These are phyloP conservation scores for Pholiota adiposa DNA, from an alignment of 1,284 basidiomycete species.

Conservation along the genomic window DNA sequence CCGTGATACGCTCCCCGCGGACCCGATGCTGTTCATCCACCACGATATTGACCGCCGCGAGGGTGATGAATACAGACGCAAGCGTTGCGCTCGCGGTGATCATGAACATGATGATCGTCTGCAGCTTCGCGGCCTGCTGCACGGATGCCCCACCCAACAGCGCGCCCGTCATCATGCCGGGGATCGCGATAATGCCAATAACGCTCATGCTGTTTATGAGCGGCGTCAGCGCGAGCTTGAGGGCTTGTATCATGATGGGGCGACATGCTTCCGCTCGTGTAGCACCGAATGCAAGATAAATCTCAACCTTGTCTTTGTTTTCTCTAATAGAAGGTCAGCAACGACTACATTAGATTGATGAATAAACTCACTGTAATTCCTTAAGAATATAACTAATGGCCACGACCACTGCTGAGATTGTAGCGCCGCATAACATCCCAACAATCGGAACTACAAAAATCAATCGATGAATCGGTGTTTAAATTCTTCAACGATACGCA, in stretches of 20 bases:
- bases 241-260: constrained; percentile 75
- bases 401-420: constrained; percentile 77
- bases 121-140: constrained; percentile 81
- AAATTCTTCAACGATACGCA: constrained; percentile 31
- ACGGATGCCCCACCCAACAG: constrained; percentile 85
- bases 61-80: constrained; percentile 65
- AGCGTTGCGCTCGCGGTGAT: constrained; percentile 79
- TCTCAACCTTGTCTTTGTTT: constrained; percentile 83
- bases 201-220: constrained; percentile 89
- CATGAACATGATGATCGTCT: constrained; percentile 94
- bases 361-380: constrained; percentile 59
- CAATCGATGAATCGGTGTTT: not conserved
- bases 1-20: constrained; percentile 69
- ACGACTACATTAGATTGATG: not conserved
- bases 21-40: constrained; percentile 75
- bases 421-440: constrained; percentile 87
- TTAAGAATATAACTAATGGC: constrained; percentile 67
- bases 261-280: constrained; percentile 79
- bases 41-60: constrained; percentile 61
- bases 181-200: constrained; percentile 78
- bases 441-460: constrained; percentile 70
- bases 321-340: constrained; percentile 50
- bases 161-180: constrained; percentile 89
- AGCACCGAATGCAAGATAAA: constrained; percentile 83
- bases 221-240: constrained; percentile 79